phyloP scores from a whole-genome alignment of 306 rosid species.

The Cucurbita maxima region DNA sequence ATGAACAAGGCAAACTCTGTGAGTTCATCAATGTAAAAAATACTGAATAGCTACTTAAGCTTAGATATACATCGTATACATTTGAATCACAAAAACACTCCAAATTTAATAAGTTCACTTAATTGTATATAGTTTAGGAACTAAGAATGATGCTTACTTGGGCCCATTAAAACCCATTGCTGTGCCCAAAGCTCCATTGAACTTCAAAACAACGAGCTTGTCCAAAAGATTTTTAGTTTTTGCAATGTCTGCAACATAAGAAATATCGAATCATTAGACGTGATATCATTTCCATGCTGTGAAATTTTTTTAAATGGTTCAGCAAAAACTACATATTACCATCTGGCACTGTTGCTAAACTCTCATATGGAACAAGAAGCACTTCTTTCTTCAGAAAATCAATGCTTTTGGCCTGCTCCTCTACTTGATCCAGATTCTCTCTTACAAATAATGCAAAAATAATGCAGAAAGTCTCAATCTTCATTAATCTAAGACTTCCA shows the following conservation, averaged over 20 bases:
- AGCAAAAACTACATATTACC: constrained; percentile 18
- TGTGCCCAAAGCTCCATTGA: constrained; percentile 26
- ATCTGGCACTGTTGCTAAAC: constrained; percentile 25
- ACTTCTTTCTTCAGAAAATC: constrained; percentile 21
- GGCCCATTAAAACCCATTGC: constrained; percentile 38
- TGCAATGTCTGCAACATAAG: constrained; percentile 23
- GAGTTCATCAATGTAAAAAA: neutral
- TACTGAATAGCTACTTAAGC: neutral
- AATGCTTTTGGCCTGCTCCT: constrained; percentile 22
- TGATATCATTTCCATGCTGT: neutral
- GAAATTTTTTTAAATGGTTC: neutral
- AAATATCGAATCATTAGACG: neutral
- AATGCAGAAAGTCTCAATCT: neutral
- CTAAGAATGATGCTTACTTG: constrained; percentile 26
- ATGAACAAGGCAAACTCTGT: neutral
- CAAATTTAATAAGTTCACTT: neutral
- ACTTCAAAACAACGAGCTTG: constrained; percentile 57
- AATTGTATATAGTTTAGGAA: neutral
- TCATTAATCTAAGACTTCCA: neutral
- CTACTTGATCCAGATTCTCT: constrained; percentile 19
- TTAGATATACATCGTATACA: neutral
- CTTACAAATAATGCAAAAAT: constrained; percentile 11
- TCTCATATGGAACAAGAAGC: constrained; percentile 34
- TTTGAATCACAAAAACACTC: neutral
- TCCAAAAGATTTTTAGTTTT: constrained; percentile 45